Evolutionary conservation across 306 rosid species (phyloP), one percentile per base, ranked within the genome.

Genomic region (Vigna reflexopilosa): DNA sequence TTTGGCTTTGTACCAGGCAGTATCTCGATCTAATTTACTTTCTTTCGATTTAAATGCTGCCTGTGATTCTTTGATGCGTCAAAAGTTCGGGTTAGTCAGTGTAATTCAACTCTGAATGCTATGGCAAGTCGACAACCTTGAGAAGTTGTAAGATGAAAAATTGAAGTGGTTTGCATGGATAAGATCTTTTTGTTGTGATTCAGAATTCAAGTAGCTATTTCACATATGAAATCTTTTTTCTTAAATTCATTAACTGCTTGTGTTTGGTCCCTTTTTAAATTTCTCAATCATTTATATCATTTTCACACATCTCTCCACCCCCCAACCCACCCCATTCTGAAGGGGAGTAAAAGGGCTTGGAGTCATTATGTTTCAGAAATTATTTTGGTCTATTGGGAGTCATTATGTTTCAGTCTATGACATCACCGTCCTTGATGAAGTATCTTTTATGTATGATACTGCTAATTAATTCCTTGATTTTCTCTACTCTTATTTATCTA

Each of bases 361-460:
- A 70, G 38, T 17, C 19, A 17, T 17, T 17, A 17, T 17, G 19
- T 45, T 73, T 55, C 16, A 3, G 20, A 67, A 49, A 66, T 26
- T 26, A 26, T 26, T 26, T 26, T 45, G 64, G 51, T 57, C 50
- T 38, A 19, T 11, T 65, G 22, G 56, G 75, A 57, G 15, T 50
- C 63, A 28, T 22, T 22, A 22, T 30, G 47, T 50, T 57, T 26
- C 20, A 28, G 28, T 20, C 22, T 73, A 49, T 79, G 30, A 62
- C 63, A 58, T 30, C 6, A 2, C 9, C 51, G 42, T 32, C 50
- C 16, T 83, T 63, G 45, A 79, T 32, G 51, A 50, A 70, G 42
- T 52, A 68, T 32, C 57, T 36, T 32, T 54, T 66, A 61, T 44
- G 59, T 36, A 45, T 44, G 38, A 34, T 34, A 34, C 38, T 34